Evolutionary conservation across 2,329 filamentous ascomycete genomes (phyloP), one percentile per base, ranked within the genome.

Genomic region (Curvularia sp.): DNA sequence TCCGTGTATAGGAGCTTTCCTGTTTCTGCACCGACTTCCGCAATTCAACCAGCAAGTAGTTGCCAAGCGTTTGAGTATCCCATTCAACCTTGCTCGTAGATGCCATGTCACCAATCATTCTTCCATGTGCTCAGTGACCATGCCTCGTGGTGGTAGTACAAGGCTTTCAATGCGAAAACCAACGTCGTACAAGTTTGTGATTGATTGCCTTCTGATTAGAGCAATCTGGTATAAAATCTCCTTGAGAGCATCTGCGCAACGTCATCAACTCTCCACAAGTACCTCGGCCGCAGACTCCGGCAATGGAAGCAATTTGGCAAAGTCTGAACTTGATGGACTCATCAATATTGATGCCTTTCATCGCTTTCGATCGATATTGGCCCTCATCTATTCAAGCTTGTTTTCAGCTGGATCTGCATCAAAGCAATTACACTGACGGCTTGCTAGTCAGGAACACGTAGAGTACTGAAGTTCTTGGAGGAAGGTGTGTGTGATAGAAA

Each of bases 321-420:
- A 15, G 12, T 35, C 33, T 48, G 13, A 28, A 24, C 55, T 53
- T 35, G 46, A 44, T 42, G 30, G 46, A 24, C 15, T n/a, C 6
- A 13, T 24, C n/a, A 35, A 57, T 42, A n/a, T 48, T 33, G 9
- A 28, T 41, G n/a, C 26, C 31, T 4, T 43, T 22, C 5, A 41
- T 2, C 1, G 22, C 24, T 49, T 38, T 28, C 15, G 47, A 20
- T 41, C 42, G 58, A 63, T 57, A 61, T 61, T 59, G 31, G 47
- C 30, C 5, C 39, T 61, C 58, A 63, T 63, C 43, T 57, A 61
- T 30, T 35, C 43, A 49, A 46, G 33, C 43, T 28, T 53, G 35
- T 28, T 38, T 8, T 39, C 10, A 26, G 31, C 24, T 18, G 20
- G 41, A 39, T 22, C 18, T 20, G 22, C 42, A 42, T 12, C n/a